Conservation (phyloP, 495 filamentous ascomycete genomes). For the Penicillium ucsense region DNA sequence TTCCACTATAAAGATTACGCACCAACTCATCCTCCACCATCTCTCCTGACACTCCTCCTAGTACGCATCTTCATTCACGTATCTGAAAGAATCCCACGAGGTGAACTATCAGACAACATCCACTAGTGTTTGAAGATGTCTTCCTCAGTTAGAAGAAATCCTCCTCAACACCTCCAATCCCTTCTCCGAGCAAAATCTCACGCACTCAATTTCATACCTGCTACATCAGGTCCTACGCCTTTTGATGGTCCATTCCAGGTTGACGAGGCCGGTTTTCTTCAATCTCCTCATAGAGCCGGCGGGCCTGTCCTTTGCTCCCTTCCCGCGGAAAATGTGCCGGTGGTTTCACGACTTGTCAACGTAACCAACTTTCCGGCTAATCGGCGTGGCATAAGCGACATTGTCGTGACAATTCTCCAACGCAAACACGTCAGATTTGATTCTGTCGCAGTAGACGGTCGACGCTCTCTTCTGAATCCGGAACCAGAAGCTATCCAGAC, state of each 20-base stretch:
- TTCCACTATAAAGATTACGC: no score
- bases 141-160: no score
- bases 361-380: not conserved
- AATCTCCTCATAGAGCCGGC: not conserved
- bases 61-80: not conserved
- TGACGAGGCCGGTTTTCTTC: not conserved
- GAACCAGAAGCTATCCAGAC: not conserved
- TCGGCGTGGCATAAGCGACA: not conserved
- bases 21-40: no score
- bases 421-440: not conserved
- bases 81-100: not conserved
- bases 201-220: not conserved
- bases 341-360: not conserved
- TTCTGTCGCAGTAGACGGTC: not conserved
- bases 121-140: no score
- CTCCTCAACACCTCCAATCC: no score
- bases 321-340: not conserved
- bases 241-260: not conserved
- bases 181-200: not conserved
- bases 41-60: no score
- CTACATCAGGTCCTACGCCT: not conserved
- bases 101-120: no score
- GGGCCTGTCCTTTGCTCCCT: not conserved
- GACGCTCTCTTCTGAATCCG: not conserved
- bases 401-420: not conserved